Conservation (phyloP, 1,139 yeast genomes). For the Yamadazyma spencermartinsiae region DNA sequence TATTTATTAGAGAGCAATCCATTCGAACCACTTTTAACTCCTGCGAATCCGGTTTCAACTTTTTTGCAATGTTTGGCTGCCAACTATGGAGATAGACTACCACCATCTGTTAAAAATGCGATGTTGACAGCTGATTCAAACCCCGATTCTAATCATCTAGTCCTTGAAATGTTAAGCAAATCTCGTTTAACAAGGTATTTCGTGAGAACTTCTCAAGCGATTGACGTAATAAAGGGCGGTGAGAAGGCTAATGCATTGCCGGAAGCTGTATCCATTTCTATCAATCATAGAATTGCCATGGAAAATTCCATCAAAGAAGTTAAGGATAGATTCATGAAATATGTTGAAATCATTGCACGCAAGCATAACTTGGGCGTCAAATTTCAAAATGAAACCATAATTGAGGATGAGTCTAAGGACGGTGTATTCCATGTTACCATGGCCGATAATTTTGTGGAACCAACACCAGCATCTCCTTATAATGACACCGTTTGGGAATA, state of each 20-base stretch:
- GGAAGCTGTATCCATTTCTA: slow-evolving; percentile 30
- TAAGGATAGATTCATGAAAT: slow-evolving; percentile 22
- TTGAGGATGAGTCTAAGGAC: slow-evolving; percentile 15
- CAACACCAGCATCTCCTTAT: slow-evolving; percentile 41
- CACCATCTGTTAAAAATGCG: slow-evolving; percentile 23
- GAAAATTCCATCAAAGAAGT: slow-evolving; percentile 27
- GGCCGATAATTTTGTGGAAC: slow-evolving; percentile 21
- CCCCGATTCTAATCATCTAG: slow-evolving; percentile 30
- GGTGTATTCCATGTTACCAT: slow-evolving; percentile 28
- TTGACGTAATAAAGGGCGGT: slow-evolving; percentile 39
- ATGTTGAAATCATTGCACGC: slow-evolving; percentile 29
- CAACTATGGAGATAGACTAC: slow-evolving; percentile 25
- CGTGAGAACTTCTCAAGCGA: slow-evolving; percentile 38
- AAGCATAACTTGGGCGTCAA: slow-evolving; percentile 27
- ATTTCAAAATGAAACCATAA: slow-evolving; percentile 23
- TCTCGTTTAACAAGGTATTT: slow-evolving; percentile 24
- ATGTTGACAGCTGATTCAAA: slow-evolving; percentile 38
- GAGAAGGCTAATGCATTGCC: slow-evolving; percentile 45
- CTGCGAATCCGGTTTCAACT: slow-evolving; percentile 32
- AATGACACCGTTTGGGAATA: slow-evolving; percentile 41
- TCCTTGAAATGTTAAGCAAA: slow-evolving; percentile 20
- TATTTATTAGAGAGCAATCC: slow-evolving; percentile 39
- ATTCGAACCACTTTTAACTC: slow-evolving; percentile 31
- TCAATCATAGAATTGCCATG: slow-evolving; percentile 38
- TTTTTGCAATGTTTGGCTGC: slow-evolving; percentile 41